Percentiles rank a stretch among this genome's conserved stretches.
phyloP scores from a whole-genome alignment of 2,329 filamentous ascomycete species.

The Fusarium sp. region DNA sequence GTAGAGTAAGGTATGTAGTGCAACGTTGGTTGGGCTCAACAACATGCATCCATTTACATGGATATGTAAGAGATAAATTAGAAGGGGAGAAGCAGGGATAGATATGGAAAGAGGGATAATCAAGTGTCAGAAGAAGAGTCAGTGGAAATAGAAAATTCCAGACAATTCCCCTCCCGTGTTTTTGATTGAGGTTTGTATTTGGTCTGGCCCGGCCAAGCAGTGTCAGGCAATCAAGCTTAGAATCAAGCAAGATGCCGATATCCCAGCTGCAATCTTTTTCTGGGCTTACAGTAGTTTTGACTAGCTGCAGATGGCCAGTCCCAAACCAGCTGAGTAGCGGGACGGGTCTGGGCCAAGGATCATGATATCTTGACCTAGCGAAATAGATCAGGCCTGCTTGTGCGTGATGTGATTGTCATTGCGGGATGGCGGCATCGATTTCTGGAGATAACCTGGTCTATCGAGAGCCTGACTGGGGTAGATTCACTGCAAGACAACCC shows the following conservation, averaged over 20 bases:
- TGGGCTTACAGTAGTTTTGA: constrained; percentile 21
- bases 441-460: constrained; percentile 14
- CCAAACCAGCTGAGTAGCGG: constrained; percentile 38
- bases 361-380: constrained; percentile 13
- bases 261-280: constrained; percentile 21
- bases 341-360: constrained; percentile 24
- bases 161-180: constrained; percentile 11
- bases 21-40: constrained; percentile 34
- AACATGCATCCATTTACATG: constrained; percentile 20
- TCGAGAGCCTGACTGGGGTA: constrained; percentile 16
- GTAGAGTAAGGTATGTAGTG: constrained; percentile 14
- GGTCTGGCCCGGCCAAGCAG: constrained; percentile 13
- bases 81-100: constrained; percentile 12
- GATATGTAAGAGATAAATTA: constrained; percentile 30
- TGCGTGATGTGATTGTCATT: constrained; percentile 31
- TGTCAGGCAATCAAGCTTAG: constrained; percentile 32
- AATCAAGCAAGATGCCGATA: constrained; percentile 27
- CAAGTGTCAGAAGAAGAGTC: constrained; percentile 18
- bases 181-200: constrained; percentile 3
- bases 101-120: constrained; percentile 16
- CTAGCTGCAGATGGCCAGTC: constrained; percentile 26
- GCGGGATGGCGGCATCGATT: constrained; percentile 36
- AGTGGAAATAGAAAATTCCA: constrained; percentile 40
- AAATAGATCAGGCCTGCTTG: constrained; percentile 17
- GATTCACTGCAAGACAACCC: constrained; percentile 14